Evolutionary conservation across 805 yeast species (phyloP).

Genomic region (Candida ponderosae): DNA sequence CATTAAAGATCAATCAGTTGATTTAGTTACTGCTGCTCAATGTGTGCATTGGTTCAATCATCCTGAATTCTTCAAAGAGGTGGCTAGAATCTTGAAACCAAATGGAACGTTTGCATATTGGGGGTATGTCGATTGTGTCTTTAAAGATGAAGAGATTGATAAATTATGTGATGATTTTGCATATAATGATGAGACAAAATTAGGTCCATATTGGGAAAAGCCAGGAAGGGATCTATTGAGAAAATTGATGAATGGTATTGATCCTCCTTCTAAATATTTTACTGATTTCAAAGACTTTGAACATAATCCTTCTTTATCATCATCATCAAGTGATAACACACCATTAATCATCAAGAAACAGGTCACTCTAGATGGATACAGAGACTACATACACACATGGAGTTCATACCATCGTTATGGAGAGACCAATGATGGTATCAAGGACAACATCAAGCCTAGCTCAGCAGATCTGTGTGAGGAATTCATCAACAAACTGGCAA

Average conservation of each 20-base stretch:
- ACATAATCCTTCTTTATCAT: conserved; percentile 16
- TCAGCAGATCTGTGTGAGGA: conserved; percentile 1
- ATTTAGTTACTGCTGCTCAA: conserved; percentile 72
- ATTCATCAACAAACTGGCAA: too few relatives aligned
- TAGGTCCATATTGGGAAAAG: conserved; percentile 79
- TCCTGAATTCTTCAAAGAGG: conserved; percentile 40
- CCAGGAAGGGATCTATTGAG: conserved; percentile 64
- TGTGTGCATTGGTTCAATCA: conserved; percentile 83
- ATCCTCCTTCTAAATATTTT: conserved; percentile 34
- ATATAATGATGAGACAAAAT: conserved; percentile 35
- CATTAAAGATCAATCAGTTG: conserved; percentile 35
- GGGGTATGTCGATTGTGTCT: conserved; percentile 72
- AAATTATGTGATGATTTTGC: conserved; percentile 42
- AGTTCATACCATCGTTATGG: conserved; percentile 60
- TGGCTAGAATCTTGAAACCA: conserved; percentile 41
- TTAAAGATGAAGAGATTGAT: conserved; percentile 48
- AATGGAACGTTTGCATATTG: conserved; percentile 70
- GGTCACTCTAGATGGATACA: conserved; percentile 37
- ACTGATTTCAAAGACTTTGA: conserved; percentile 28
- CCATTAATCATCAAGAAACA: conserved; percentile 27
- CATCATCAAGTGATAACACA: conserved; percentile 9
- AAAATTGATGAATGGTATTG: conserved; percentile 32
- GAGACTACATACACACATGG: conserved; percentile 56
- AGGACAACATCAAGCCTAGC: conserved; percentile 27
- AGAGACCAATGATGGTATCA: conserved; percentile 20